Evolutionary conservation across 306 rosid genomes (phyloP), one percentile per base, ranked within the genome.

Genomic region (Oemleria cerasiformis): DNA sequence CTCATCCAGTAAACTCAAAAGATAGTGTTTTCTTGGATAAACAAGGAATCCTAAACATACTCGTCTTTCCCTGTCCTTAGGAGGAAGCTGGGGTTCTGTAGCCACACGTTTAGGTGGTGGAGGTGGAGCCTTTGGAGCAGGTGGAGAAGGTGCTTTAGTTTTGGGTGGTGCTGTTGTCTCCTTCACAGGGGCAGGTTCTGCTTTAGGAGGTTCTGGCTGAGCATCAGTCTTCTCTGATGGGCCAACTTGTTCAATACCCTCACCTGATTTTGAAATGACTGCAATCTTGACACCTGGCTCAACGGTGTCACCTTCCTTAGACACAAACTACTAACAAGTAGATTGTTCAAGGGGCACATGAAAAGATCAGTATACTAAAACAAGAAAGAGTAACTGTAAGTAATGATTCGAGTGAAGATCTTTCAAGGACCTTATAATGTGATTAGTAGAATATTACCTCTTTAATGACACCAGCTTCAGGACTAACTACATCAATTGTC

Each of bases 41-140:
- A 77, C 17, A 71, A 71, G 23, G 42, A 49, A 56, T 44, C 44
- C 66, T 40, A 30, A 50, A 75, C 88, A 81, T 71, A 87, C 90
- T 62, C 89, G 73, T 85, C 90, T 87, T 72, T 87, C 92, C 78
- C 87, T 87, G 74, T 85, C 92, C 72, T 80, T 84, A 21, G 88
- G 88, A 77, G 88, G 88, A 67, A 84, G 88, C 76, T 75, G 78
- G 49, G 85, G 85, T 69, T 84, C 88, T 9, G 79, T 70, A 42
- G 77, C 85, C 5, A 71, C 40, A 63, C 68, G 67, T 54, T 53
- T 80, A 34, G 85, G 75, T 6, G 75, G 64, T 47, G 83, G 82
- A 53, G 61, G 65, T n/a, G 60, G 60, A n/a, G 36, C 36, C 36
- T 30, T 30, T 14, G 75, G 61, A 49, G 83, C 78, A 56, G 61